Evolutionary conservation across 2,329 filamentous ascomycete species (phyloP), one percentile per base, ranked within the genome.

Genomic region (Fusarium compactum): DNA sequence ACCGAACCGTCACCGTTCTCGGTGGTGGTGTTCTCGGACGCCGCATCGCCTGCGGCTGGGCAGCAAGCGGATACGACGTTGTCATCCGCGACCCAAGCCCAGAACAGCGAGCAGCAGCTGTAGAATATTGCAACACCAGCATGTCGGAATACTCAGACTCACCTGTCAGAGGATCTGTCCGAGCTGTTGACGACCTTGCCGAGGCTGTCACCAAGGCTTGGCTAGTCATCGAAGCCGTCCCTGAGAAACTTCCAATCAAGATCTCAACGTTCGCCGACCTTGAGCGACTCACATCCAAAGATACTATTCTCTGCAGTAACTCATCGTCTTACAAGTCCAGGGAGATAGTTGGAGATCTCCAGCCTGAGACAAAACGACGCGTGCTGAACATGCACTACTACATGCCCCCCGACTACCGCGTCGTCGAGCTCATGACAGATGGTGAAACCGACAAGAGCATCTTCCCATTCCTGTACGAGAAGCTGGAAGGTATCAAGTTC

Each of bases 331-430:
- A 64, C 16, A 64, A 64, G 22, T 64, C 62, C 2, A 48, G 62
- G 12, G 62, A 64, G 24, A 64, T 64, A 51, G 11, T 58, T 0
- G 24, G 3, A 8, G 14, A 40, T 9, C 51, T 64, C 0, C 4
- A 27, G 14, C 44, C 25, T 0, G 44, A 64, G 5, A 64, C 62
- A 1, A 58, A 18, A 9, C 51, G 51, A 9, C 59, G 62, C 1
- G 22, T 64, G 4, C 3, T 64, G 15, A 64, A 64, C 16, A 64
- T 64, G 62, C 62, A 64, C 16, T 64, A 64, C 38, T 64, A 64
- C 14, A 58, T 64, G 30, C 62, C 62, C 1, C 62, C 62, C 2
- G 50, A 51, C 5, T 24, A 45, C n/a, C 25, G 25, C 2, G 51
- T 64, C 3, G 51, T 64, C n/a, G 62, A 64, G 24, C 51, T 64